Evolutionary conservation across 306 rosid species (phyloP), one percentile per base, ranked within the genome.

Genomic region (Gastrolobium bilobum): DNA sequence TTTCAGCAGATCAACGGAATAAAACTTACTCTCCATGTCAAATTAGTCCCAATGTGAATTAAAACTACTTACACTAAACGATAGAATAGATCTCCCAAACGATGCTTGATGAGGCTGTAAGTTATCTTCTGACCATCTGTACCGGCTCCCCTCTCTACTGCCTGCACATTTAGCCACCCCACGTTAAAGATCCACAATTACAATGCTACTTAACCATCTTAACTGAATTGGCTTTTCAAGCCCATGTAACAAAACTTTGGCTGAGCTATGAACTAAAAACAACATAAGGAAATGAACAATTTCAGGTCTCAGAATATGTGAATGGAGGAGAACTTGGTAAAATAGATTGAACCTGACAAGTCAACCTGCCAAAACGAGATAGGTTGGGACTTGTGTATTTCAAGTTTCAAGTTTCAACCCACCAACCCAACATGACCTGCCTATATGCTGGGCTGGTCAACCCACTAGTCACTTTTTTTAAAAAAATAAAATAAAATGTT

Each of bases 81-180:
- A 79, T 96, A 96, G 84, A 96, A 96, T 76, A 93, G 98, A 84
- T 96, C 99, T 85, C 97, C 99, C 87, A 96, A 66, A 2, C 98
- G 98, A 83, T 96, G 98, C 90, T 96, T 96, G 82, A 96, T 85
- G 30, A 96, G 82, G 81, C 62, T 91, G 87, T 93, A 96, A 52
- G 85, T 84, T 60, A 96, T 96, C 91, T 88, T 96, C 68, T 91
- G 98, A 71, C 99, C 98, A 79, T 96, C 98, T 88, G 96, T 81
- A 67, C 99, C 99, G 72, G 99, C 98, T 30, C 92, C 99, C 86
- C 89, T 90, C 86, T 96, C 99, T 44, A 96, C 99, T 6, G 96
- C 98, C 99, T 96, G 89, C 77, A 81, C 14, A 83, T 78, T 48
- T 62, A 82, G n/a, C 40, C 81, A 50, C 57, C 34, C 57, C 15